These are phyloP conservation scores for Cyclotella distinguenda DNA, from an alignment of 108 stramenopile genomes.

Conservation along the genomic window DNA sequence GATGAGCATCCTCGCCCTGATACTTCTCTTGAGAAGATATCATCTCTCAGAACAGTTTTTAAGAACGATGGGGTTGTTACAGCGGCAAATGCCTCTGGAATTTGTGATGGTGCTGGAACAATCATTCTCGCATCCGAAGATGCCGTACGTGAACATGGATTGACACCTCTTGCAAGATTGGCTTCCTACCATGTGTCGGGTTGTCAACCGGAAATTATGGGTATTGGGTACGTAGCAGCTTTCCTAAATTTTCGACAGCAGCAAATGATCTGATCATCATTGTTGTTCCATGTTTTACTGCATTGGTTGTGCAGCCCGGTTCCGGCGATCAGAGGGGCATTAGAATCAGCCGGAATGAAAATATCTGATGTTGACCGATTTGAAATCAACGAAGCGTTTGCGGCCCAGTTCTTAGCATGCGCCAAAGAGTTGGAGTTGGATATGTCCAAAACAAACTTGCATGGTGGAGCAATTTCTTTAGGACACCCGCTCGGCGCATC, in stretches of 20 bases:
- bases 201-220: slow-evolving; percentile 94
- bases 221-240: slow-evolving; percentile 62
- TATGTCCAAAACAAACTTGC: slow-evolving; percentile 84
- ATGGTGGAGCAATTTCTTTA: slow-evolving; percentile 94
- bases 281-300: neutral
- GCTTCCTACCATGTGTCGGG: slow-evolving; percentile 77
- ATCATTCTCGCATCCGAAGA: slow-evolving; percentile 91
- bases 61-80: slow-evolving; percentile 96
- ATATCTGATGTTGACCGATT: slow-evolving; percentile 93
- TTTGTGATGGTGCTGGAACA: slow-evolving; percentile 96
- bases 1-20: slow-evolving; percentile 98
- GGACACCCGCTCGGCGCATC: slow-evolving; percentile 96
- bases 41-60: slow-evolving; percentile 90
- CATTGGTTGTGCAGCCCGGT: slow-evolving; percentile 53
- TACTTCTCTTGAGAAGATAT: slow-evolving; percentile 83
- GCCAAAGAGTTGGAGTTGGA: slow-evolving; percentile 96
- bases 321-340: slow-evolving; percentile 87
- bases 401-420: slow-evolving; percentile 93
- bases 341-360: slow-evolving; percentile 74
- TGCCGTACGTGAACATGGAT: slow-evolving; percentile 76
- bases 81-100: slow-evolving; percentile 95
- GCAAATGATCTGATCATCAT: neutral
- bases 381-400: slow-evolving; percentile 99
- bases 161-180: slow-evolving; percentile 88
- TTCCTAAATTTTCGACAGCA: neutral